phyloP scores from a whole-genome alignment of 2,329 filamentous ascomycete species.

The Xylaria multiplex region DNA sequence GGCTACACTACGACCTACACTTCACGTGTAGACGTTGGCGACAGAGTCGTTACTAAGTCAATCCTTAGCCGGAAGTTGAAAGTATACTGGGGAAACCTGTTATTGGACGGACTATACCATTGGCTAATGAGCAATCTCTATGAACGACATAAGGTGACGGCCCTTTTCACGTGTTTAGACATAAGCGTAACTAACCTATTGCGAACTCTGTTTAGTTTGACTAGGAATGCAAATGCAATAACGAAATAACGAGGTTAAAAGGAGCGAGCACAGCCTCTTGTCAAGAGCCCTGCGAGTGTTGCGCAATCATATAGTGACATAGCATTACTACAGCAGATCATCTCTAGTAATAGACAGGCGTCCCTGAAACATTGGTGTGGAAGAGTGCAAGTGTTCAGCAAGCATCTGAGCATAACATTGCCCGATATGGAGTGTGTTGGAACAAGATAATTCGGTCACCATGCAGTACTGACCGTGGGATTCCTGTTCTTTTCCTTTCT shows the following conservation, averaged over 20 bases:
- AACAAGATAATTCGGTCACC: not conserved
- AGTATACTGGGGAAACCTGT: too few species aligned
- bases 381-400: not conserved
- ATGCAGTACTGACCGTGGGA: not conserved
- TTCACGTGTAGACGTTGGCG: too few species aligned
- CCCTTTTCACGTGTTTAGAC: not conserved
- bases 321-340: not conserved
- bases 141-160: not conserved
- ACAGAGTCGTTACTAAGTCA: too few species aligned
- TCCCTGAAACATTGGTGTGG: constrained; percentile 12
- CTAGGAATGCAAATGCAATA: too few species aligned
- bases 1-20: too few species aligned
- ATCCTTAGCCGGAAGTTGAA: too few species aligned
- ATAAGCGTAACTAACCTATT: not conserved
- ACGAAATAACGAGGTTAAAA: not conserved
- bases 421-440: not conserved
- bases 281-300: not conserved
- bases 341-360: not conserved
- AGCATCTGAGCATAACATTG: constrained; percentile 2
- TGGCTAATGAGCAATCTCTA: too few species aligned
- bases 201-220: not conserved
- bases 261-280: not conserved
- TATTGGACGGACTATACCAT: too few species aligned
- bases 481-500: too few species aligned
- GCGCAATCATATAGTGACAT: too few species aligned